Conservation (phyloP, 257 asterid genomes). For the Nicotiana benthamiana region DNA sequence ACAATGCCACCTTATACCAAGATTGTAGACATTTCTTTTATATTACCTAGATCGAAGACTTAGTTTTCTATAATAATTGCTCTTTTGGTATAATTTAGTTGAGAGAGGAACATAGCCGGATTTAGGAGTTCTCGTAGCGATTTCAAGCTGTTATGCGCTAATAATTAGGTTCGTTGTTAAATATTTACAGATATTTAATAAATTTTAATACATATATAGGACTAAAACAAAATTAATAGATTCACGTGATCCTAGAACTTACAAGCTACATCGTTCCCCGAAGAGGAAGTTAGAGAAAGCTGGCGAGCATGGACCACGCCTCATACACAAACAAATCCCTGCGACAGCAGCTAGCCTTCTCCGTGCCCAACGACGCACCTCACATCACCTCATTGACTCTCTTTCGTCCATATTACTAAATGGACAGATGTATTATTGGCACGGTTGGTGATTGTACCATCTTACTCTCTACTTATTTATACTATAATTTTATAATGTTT, state of each 20-base stretch:
- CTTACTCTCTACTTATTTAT: neutral
- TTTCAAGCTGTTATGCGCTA: too few species aligned
- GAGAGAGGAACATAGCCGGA: too few species aligned
- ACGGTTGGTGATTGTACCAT: neutral
- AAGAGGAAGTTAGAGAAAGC: neutral
- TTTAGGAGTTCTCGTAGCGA: rapidly evolving
- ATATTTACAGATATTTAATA: too few species aligned
- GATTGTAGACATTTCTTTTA: neutral
- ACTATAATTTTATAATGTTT: too few species aligned
- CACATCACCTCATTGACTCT: conserved; percentile 2
- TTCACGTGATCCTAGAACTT: too few species aligned
- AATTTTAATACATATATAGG: too few species aligned
- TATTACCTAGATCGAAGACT: neutral
- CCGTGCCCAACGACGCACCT: conserved; percentile 16
- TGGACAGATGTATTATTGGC: neutral
- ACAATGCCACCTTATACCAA: neutral
- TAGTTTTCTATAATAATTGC: neutral
- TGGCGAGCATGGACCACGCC: conserved; percentile 5
- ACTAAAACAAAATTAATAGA: too few species aligned
- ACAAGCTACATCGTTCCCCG: too few species aligned
- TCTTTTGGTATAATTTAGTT: too few species aligned
- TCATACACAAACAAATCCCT: conserved; percentile 14
- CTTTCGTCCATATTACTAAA: neutral
- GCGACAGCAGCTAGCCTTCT: conserved; percentile 19
- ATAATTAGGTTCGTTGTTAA: too few species aligned